Evolutionary conservation across 202 grass and related monocot genomes (phyloP).

Genomic region (Saccharum hybrid): DNA sequence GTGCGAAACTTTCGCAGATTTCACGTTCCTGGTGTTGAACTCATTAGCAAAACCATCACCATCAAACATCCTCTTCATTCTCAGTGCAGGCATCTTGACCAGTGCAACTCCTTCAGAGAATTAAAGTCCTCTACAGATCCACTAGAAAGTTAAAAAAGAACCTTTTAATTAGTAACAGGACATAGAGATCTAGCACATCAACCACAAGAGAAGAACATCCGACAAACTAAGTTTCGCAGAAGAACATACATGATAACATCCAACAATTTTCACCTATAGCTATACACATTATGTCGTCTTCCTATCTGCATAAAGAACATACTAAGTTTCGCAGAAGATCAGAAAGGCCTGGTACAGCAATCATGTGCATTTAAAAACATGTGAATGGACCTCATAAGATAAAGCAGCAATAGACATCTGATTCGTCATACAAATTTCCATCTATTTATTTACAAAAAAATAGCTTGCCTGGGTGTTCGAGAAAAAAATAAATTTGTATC

Average conservation of each 20-base stretch:
- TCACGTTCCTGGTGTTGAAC: conserved; percentile 37
- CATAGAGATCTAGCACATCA: conserved; percentile 10
- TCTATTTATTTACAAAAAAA: not conserved
- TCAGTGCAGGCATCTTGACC: conserved; percentile 70
- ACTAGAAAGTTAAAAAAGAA: conserved; percentile 38
- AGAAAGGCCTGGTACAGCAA: not conserved
- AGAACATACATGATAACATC: conserved; percentile 4
- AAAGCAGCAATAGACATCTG: not conserved
- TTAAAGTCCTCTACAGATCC: conserved; percentile 22
- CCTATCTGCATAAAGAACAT: not conserved
- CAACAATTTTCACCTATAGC: not conserved
- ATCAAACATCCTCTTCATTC: conserved; percentile 67
- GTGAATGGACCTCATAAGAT: not conserved
- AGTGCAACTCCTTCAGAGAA: conserved; percentile 16
- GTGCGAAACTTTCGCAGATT: conserved; percentile 47
- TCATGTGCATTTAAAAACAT: not conserved
- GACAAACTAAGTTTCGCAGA: too few species aligned
- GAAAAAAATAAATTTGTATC: not conserved
- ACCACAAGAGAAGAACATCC: not conserved
- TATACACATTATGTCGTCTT: not conserved
- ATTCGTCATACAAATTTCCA: not conserved
- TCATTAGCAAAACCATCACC: conserved; percentile 47
- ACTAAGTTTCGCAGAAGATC: not conserved
- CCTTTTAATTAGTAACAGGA: conserved; percentile 10
- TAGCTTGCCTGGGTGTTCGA: not conserved